Base-by-base conservation (phyloP, 2,329 filamentous ascomycete genomes). In the Penicillium sumatraense region DNA sequence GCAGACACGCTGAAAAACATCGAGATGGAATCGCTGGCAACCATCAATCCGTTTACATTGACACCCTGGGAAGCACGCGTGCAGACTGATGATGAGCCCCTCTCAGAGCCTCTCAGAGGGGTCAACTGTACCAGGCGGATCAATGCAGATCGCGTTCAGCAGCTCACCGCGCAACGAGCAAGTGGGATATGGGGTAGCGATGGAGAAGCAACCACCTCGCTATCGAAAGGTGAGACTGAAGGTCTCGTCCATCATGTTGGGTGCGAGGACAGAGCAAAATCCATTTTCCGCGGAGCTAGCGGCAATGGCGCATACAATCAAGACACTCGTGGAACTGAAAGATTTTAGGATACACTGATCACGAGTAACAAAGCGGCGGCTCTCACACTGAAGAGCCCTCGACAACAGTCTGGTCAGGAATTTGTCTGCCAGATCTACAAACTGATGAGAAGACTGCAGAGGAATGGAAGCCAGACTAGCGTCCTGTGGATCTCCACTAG, bases 341-440 rank as follows among this genome's bases (percentile, higher is more conserved):
- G 48, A 44, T 16, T 62, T 57, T 45, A 60, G 50, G 40, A 61
- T 63, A 62, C 27, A 29, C 36, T 67, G 36, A 52, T 64, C 31
- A 35, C n/a, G 8, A 35, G 31, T 14, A 35, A 35, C 31, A 68
- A 68, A 59, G 56, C 57, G 26, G 63, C 61, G 27, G 53, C 59
- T n/a, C 59, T 65, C 16, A 60, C 59, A 48, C 51, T 67, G 31
- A 60, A 51, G 50, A 62, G 57, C 13, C 62, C 56, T 29, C 59
- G 50, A 51, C 56, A 63, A 58, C 51, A 67, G 44, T 67, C 54
- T 8, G 60, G 54, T 49, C 54, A 68, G 58, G 56, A 55, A 59
- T 51, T 56, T n/a, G 18, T 67, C 48, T 53, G 31, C 42, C 46
- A 62, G 48, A 58, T 63, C 26, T 68, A 49, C 48, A 35, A 35